These are phyloP conservation scores for Pythium brachiatum DNA, from an alignment of 352 stramenopile genomes.

Conservation along the genomic window DNA sequence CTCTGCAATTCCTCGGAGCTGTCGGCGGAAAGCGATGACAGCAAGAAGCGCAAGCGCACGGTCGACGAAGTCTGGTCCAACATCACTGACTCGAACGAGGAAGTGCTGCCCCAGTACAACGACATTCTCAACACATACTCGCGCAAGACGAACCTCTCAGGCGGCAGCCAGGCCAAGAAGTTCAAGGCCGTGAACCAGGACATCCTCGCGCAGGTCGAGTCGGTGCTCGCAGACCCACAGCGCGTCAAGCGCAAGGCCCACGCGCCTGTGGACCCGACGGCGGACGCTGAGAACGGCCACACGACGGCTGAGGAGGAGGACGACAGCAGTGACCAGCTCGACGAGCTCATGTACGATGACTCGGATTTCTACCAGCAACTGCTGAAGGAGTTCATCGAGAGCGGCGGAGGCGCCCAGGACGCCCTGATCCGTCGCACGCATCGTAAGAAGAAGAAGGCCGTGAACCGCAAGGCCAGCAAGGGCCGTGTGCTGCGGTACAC, in stretches of 20 bases:
- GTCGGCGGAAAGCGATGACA: slow-evolving; percentile 15
- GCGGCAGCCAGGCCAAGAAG: slow-evolving; percentile 72
- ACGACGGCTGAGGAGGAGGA: slow-evolving; percentile 36
- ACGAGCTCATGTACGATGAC: slow-evolving; percentile 88
- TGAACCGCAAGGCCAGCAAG: slow-evolving; percentile 89
- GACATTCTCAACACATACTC: slow-evolving; percentile 80
- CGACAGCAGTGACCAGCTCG: slow-evolving; percentile 48
- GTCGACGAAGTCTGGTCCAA: slow-evolving; percentile 56
- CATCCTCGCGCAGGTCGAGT: slow-evolving; percentile 81
- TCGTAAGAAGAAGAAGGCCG: slow-evolving; percentile 83
- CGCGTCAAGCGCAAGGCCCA: slow-evolving; percentile 85
- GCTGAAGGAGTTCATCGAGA: slow-evolving; percentile 88
- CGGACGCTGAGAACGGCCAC: slow-evolving; percentile 28
- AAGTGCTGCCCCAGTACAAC: slow-evolving; percentile 72
- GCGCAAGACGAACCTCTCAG: slow-evolving; percentile 67
- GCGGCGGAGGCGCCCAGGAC: slow-evolving; percentile 51
- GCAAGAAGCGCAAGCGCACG: slow-evolving; percentile 68
- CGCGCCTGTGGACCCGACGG: slow-evolving; percentile 40
- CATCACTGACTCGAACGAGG: slow-evolving; percentile 38
- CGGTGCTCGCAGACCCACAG: slow-evolving; percentile 76
- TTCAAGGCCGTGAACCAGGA: slow-evolving; percentile 89
- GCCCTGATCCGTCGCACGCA: slow-evolving; percentile 53
- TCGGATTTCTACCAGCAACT: slow-evolving; percentile 88
- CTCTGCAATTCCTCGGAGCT: slow-evolving; percentile 71
- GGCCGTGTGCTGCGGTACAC: slow-evolving; percentile 80